Conservation (phyloP, 2,329 filamentous ascomycete species). For the Decorospora gaudefroyi region DNA sequence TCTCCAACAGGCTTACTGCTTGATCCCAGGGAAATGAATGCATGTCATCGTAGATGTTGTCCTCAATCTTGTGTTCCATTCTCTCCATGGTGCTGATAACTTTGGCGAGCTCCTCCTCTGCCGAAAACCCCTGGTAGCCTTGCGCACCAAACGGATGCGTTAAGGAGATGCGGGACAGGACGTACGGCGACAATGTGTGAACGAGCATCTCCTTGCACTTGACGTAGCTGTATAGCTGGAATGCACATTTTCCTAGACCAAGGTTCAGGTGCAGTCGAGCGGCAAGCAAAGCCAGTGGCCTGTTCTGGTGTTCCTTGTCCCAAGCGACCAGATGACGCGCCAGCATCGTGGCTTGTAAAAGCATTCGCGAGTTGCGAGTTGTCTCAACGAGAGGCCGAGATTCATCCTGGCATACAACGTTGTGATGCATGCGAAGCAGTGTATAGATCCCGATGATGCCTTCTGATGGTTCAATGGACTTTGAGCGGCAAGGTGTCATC, state of each 20-base stretch:
- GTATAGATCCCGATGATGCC: slow-evolving; percentile 30
- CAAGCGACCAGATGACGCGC: slow-evolving; percentile 29
- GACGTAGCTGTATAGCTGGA: slow-evolving; percentile 32
- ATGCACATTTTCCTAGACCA: slow-evolving; percentile 39
- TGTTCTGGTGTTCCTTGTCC: slow-evolving; percentile 34
- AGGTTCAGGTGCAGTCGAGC: slow-evolving; percentile 40
- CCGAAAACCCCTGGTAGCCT: slow-evolving; percentile 32
- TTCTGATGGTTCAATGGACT: slow-evolving; percentile 19
- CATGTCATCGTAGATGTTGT: slow-evolving; percentile 34
- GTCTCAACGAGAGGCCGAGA: slow-evolving; percentile 3
- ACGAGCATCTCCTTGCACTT: slow-evolving; percentile 45
- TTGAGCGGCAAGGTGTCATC: no score
- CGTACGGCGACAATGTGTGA: slow-evolving; percentile 38
- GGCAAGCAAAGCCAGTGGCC: slow-evolving; percentile 38
- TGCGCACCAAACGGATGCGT: slow-evolving; percentile 42
- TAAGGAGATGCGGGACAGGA: slow-evolving; percentile 40
- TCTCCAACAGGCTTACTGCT: slow-evolving; percentile 29
- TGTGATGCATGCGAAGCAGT: slow-evolving; percentile 31
- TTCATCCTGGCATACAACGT: slow-evolving; percentile 2
- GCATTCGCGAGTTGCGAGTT: slow-evolving; percentile 20
- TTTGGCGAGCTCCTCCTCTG: slow-evolving; percentile 36
- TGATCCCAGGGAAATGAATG: slow-evolving; percentile 38
- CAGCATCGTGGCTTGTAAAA: slow-evolving; percentile 40
- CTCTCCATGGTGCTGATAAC: slow-evolving; percentile 35
- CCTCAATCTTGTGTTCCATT: slow-evolving; percentile 36